Conservation (phyloP, 345 rosid species). For the Kandelia obovata region DNA sequence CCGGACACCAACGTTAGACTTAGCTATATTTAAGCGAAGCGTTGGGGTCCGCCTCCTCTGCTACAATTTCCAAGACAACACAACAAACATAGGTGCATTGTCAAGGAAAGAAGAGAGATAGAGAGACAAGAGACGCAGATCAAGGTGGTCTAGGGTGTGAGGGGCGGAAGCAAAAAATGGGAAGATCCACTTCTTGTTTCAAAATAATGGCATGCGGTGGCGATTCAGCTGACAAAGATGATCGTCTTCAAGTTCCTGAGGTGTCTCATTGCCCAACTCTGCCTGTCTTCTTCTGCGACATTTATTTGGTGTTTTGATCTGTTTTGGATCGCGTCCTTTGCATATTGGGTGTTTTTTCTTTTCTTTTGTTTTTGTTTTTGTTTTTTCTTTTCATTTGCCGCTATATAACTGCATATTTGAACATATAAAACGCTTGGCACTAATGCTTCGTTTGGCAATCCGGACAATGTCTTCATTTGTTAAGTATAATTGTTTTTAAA, state of each 20-base stretch:
- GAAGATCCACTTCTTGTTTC: conserved; percentile 72
- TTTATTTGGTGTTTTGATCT: not conserved
- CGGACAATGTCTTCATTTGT: too few species aligned
- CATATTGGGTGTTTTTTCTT: too few species aligned
- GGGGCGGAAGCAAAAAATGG: conserved; percentile 33
- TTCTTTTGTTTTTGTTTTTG: too few species aligned
- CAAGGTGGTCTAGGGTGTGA: not conserved
- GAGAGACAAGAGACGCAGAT: conserved; percentile 7
- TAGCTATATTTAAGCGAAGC: conserved; percentile 29
- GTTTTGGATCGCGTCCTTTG: not conserved
- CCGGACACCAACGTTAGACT: conserved; percentile 38
- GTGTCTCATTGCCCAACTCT: conserved; percentile 12
- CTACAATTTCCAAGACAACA: conserved; percentile 44
- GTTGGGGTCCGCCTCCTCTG: conserved; percentile 46
- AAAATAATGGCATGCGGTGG: conserved; percentile 69
- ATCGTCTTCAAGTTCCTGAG: conserved; percentile 42
- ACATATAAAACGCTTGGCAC: too few species aligned
- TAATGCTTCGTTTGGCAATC: too few species aligned
- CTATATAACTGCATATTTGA: too few species aligned
- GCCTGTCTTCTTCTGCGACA: not conserved
- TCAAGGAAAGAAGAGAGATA: conserved; percentile 13
- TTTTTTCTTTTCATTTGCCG: too few species aligned
- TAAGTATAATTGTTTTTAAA: too few species aligned
- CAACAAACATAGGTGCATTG: conserved; percentile 18
- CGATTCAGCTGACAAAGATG: conserved; percentile 46